phyloP scores from a whole-genome alignment of 1,139 yeast species.

The Blastobotrys aristatus region DNA sequence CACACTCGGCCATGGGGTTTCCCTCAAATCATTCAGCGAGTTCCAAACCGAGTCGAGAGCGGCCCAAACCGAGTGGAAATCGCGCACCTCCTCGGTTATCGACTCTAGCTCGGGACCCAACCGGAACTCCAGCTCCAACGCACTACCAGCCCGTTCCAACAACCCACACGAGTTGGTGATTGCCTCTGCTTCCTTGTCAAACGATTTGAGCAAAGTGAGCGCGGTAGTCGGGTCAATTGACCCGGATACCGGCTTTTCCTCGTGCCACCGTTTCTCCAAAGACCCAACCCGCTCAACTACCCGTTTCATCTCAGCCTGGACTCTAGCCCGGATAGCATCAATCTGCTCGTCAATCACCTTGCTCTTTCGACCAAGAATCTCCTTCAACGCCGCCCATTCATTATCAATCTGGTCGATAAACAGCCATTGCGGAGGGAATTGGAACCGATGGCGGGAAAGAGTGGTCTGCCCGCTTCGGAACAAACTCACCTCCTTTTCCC shows the following conservation, averaged over 20 bases:
- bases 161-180: constrained; percentile 28
- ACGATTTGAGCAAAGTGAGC: constrained; percentile 41
- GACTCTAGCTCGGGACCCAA: constrained; percentile 33
- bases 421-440: constrained; percentile 53
- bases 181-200: constrained; percentile 36
- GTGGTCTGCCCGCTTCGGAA: constrained; percentile 43
- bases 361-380: constrained; percentile 41
- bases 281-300: constrained; percentile 36
- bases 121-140: constrained; percentile 40
- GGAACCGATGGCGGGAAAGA: constrained; percentile 44
- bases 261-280: constrained; percentile 44
- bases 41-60: constrained; percentile 54
- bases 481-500: constrained; percentile 33
- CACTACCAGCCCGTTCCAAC: constrained; percentile 41
- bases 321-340: constrained; percentile 41
- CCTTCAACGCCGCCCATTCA: constrained; percentile 43
- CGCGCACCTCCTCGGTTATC: constrained; percentile 49
- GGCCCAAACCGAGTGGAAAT: constrained; percentile 61
- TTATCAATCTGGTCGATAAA: constrained; percentile 59
- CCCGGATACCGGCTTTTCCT: constrained; percentile 47
- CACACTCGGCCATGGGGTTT: constrained; percentile 48
- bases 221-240: constrained; percentile 48
- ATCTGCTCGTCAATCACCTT: constrained; percentile 42
- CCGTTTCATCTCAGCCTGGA: constrained; percentile 42
- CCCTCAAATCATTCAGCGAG: constrained; percentile 44